Evolutionary conservation across 1,284 basidiomycete species (phyloP), one percentile per base, ranked within the genome.

Genomic region (Agroathelia rolfsii): DNA sequence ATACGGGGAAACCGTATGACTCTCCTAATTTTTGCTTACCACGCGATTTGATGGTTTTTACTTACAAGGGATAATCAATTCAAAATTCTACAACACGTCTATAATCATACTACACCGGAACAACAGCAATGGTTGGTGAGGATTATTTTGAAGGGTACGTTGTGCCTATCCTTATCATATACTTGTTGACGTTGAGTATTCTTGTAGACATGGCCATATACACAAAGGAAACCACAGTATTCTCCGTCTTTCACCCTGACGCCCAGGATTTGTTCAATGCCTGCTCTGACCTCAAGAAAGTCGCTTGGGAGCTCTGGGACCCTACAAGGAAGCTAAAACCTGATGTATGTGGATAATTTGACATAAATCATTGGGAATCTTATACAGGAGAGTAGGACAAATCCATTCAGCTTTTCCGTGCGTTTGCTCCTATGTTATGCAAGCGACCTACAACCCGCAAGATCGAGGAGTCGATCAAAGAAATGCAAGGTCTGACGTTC

Each of bases 391-490:
- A 13, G 10, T 40, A 88, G 83, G 82, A 93, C 49, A 87, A 87
- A 57, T 62, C 67, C 17, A 70, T 94, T 10, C 76, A 82, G 40
- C 57, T 92, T 1, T 89, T 89, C 54, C 69, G 75, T 17, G 73
- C 83, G 1, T 95, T 96, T 51, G 74, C 86, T 0, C 92, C 92
- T 0, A 95, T 95, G 80, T 68, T 96, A 18, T 94, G 89, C 58
- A 87, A 85, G 46, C 74, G 90, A 8, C 84, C 85, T 0, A 81
- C 76, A 1, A n/a, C n/a, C n/a, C 72, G 69, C 38, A 81, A 72
- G 38, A 72, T 93, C 18, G 81, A 83, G 42, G 79, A 83, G 11
- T 76, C 88, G 0, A 76, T 93, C 30, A 85, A 82, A 45, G 71
- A 82, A 32, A 90, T 95, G 73, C 71, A 72, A 14, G 75, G 73